These are phyloP conservation scores for Rhodomyrtus psidioides DNA, from an alignment of 441 rosid species.

Conservation along the genomic window DNA sequence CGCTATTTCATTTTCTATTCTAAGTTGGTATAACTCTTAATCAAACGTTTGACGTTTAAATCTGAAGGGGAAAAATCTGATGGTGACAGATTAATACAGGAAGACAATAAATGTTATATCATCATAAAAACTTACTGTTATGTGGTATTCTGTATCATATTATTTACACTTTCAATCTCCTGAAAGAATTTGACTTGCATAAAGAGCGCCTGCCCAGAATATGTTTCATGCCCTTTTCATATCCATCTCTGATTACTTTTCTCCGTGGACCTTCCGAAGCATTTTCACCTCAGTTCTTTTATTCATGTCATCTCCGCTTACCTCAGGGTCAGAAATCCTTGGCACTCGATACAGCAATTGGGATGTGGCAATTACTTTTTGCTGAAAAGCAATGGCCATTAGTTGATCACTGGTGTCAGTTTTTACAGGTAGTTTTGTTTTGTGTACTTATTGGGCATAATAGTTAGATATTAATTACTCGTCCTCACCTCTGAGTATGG, in stretches of 20 bases:
- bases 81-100: background rate
- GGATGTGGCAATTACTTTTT: conserved; percentile 94
- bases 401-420: conserved; percentile 93
- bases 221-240: background rate
- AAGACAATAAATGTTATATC: background rate
- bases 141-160: background rate
- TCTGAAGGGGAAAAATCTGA: background rate
- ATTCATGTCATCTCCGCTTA: background rate
- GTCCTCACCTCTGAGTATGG: background rate
- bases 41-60: background rate
- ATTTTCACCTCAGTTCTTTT: background rate
- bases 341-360: conserved; percentile 94
- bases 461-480: background rate
- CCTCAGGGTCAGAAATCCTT: conserved; percentile 93
- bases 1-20: background rate
- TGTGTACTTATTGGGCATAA: background rate
- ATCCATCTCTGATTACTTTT: background rate
- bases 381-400: conserved; percentile 85
- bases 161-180: background rate
- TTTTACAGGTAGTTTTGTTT: conserved; percentile 59
- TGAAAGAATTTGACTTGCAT: background rate
- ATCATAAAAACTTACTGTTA: background rate
- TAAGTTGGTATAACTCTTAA: background rate
- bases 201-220: background rate
- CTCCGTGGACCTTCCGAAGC: background rate